These are phyloP conservation scores for Alternaria arbusti DNA, from an alignment of 2,329 filamentous ascomycete species.

Conservation along the genomic window DNA sequence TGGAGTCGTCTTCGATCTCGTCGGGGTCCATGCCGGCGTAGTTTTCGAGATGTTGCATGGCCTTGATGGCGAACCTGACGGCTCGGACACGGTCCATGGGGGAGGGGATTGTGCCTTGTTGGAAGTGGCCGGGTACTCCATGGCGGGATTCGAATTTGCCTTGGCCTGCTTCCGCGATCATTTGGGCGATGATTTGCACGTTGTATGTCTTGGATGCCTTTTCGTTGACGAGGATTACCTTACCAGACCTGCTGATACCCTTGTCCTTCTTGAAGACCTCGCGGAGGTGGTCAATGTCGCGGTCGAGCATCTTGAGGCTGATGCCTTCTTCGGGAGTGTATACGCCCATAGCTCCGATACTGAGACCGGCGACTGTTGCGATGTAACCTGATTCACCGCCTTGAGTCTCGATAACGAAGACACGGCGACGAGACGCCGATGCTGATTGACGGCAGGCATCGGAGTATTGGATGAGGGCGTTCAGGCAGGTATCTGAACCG, in stretches of 20 bases:
- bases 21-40: slow-evolving; percentile 70
- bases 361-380: slow-evolving; percentile 85
- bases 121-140: slow-evolving; percentile 61
- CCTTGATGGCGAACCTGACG: slow-evolving; percentile 90
- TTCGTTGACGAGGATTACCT: slow-evolving; percentile 96
- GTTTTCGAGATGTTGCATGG: slow-evolving; percentile 86
- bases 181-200: slow-evolving; percentile 91
- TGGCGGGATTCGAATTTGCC: slow-evolving; percentile 92
- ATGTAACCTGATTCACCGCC: slow-evolving; percentile 94
- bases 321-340: slow-evolving; percentile 98
- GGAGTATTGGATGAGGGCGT: slow-evolving; percentile 92
- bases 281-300: slow-evolving; percentile 88
- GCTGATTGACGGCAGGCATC: slow-evolving; percentile 98
- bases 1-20: slow-evolving; percentile 74
- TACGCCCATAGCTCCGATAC: slow-evolving; percentile 89
- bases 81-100: slow-evolving; percentile 96
- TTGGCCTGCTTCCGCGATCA: slow-evolving; percentile 91
- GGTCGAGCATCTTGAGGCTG: slow-evolving; percentile 87
- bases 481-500: slow-evolving; percentile 94
- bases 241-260: slow-evolving; percentile 87
- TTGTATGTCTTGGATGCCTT: slow-evolving; percentile 88
- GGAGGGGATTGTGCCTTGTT: slow-evolving; percentile 64
- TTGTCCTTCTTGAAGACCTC: slow-evolving; percentile 83
- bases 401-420: slow-evolving; percentile 98
- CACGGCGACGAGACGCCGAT: slow-evolving; percentile 87